Base-by-base conservation (phyloP, 148 eudicot genomes). In the Rhododendron ferrugineum region DNA sequence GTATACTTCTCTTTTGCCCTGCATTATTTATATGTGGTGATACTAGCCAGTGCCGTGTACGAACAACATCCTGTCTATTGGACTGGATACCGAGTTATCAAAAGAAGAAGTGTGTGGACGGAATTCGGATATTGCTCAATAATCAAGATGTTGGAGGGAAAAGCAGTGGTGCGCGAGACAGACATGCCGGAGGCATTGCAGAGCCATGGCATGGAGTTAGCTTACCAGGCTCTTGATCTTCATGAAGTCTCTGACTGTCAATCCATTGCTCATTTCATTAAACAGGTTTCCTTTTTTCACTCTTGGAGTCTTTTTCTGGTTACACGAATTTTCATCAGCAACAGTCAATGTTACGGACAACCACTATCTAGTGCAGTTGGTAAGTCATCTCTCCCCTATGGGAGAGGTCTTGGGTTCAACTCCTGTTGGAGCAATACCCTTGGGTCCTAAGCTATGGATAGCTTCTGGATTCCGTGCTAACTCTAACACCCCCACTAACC, bases 151-250 rank as follows among this genome's bases (percentile, higher is more conserved):
- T 68, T 82, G 70, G 84, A 82, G 23, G 85, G 85, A 50, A 72
- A 73, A 72, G 64, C 64, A 83, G 44, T 32, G 20, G 62, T 70
- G 44, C 42, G 79, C 1, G 85, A 83, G 78, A 83, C 85, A 73
- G 79, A 83, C 62, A 83, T 83, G 85, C 62, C 64, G 34, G 64
- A 72, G 64, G 77, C 26, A 11, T 42, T 82, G 84, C 77, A 82
- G 58, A 82, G 77, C 58, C 78, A 82, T 68, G 84, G 30, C 56
- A 66, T 68, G 84, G 84, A 82, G 58, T 66, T 82, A 30, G 84
- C 84, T 66, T 73, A 72, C 79, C 64, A 49, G 79, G 79, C 78
- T 72, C 85, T 83, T 83, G 85, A 72, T 72, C 64, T 83, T 30
- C 84, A 82, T 68, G 84, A 82, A 82, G 77, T 68, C 46, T 66